A percentile compares a stretch with the other conserved stretches of the same genome.
Evolutionary conservation across 2,329 filamentous ascomycete genomes (phyloP).

Genomic region (Dactylellina drechsleri): DNA sequence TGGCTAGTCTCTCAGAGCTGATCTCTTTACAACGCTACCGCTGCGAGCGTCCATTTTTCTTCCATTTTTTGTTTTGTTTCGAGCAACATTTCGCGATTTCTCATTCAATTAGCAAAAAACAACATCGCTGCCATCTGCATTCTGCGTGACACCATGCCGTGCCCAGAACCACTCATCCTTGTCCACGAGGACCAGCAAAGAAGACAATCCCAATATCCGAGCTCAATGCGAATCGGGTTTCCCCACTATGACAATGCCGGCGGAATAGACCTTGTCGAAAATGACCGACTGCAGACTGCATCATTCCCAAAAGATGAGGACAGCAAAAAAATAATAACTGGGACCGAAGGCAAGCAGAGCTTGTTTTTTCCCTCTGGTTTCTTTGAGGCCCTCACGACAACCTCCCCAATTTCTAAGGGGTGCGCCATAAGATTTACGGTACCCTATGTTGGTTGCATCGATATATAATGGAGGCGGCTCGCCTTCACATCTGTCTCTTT

Average conservation of each 20-base stretch:
- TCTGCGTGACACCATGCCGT: slow-evolving; percentile 6
- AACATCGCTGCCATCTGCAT: slow-evolving; percentile 9
- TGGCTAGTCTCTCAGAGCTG: slow-evolving; percentile 12
- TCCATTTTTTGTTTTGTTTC: neutral
- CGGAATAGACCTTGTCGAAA: slow-evolving; percentile 19
- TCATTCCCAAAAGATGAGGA: slow-evolving; percentile 1
- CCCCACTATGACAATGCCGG: slow-evolving; percentile 15
- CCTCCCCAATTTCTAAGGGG: slow-evolving; percentile 25
- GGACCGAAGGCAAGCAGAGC: slow-evolving; percentile 16
- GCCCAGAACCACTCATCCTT: slow-evolving; percentile 8
- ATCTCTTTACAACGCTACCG: slow-evolving; percentile 17
- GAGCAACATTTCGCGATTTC: slow-evolving; percentile 1
- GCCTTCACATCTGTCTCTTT: neutral
- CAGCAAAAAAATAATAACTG: slow-evolving; percentile 14
- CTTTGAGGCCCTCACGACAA: slow-evolving; percentile 12
- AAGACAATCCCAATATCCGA: slow-evolving; percentile 11
- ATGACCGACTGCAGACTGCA: slow-evolving; percentile 10
- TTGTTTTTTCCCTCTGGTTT: neutral
- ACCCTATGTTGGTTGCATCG: slow-evolving; percentile 2
- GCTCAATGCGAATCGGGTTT: slow-evolving; percentile 22
- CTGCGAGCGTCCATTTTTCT: slow-evolving; percentile 29
- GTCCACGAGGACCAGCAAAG: slow-evolving; percentile 27
- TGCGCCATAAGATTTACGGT: neutral
- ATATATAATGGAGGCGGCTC: slow-evolving; percentile 40
- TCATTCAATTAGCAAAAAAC: slow-evolving; percentile 1